These are phyloP conservation scores for Fusarium sulawesiense DNA, from an alignment of 2,329 filamentous ascomycete species.

Conservation along the genomic window DNA sequence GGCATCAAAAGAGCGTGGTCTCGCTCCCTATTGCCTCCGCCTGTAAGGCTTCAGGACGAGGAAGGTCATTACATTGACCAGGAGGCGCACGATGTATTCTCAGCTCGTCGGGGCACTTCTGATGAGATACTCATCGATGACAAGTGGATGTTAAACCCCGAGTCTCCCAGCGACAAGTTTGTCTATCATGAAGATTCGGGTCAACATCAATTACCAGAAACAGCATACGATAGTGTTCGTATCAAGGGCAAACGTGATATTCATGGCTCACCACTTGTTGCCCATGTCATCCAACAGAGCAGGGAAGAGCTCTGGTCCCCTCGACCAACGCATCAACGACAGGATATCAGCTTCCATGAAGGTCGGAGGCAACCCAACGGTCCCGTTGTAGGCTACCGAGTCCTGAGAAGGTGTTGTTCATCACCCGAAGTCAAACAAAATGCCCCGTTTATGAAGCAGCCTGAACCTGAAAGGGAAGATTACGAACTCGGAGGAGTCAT, in stretches of 20 bases:
- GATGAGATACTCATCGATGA: no score
- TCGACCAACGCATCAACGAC: neutral
- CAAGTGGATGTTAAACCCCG: no score
- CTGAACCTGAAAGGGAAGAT: no score
- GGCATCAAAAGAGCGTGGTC: neutral
- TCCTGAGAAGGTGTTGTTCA: neutral
- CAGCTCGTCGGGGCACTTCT: no score
- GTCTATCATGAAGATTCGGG: no score
- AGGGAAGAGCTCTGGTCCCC: neutral
- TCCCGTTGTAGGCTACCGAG: neutral
- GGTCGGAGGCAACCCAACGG: neutral
- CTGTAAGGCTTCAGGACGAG: neutral
- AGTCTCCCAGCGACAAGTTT: no score
- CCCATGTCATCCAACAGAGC: neutral
- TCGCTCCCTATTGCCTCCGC: neutral
- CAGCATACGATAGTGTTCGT: no score
- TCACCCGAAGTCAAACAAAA: no score
- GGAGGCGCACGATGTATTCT: no score
- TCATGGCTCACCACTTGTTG: neutral
- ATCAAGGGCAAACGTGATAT: neutral
- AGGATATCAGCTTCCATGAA: neutral
- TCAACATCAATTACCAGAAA: no score
- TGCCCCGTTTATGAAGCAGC: accelerated
- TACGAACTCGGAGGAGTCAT: neutral
- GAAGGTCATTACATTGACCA: neutral